Evolutionary conservation across 768 basidiomycete species (phyloP).

Genomic region (Cubamyces lactineus): DNA sequence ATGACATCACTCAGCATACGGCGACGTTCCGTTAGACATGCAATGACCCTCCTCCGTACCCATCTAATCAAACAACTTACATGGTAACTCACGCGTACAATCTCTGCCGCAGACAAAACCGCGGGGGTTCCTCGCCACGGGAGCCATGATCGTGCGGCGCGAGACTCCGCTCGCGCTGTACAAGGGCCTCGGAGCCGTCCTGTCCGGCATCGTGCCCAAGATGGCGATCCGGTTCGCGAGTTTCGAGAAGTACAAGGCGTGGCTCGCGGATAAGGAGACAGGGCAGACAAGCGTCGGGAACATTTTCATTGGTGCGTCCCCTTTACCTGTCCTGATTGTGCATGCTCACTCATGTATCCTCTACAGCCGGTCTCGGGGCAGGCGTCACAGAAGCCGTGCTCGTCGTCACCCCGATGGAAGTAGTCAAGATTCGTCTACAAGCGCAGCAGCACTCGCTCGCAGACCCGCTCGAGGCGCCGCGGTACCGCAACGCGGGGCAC

Average conservation of each 20-base stretch:
- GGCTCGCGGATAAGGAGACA: constrained; percentile 73
- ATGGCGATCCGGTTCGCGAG: constrained; percentile 99
- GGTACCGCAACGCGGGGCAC: constrained; percentile 96
- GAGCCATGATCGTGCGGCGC: constrained; percentile 79
- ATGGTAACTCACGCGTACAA: background rate
- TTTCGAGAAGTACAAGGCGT: constrained; percentile 92
- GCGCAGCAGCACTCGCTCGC: constrained; percentile 97
- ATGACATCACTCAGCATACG: too few relatives aligned
- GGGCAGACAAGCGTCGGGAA: constrained; percentile 78
- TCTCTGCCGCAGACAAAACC: constrained; percentile 71
- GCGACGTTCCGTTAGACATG: background rate
- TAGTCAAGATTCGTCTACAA: constrained; percentile 97
- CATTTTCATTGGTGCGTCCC: constrained; percentile 81
- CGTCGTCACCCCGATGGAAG: constrained; percentile 99
- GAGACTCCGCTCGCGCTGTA: constrained; percentile 96
- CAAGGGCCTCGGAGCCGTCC: constrained; percentile 96
- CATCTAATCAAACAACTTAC: background rate
- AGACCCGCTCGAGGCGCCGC: constrained; percentile 90
- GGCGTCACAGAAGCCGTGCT: constrained; percentile 94
- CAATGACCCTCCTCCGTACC: background rate
- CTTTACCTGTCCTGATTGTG: background rate
- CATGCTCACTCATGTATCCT: background rate
- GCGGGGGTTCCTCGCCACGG: constrained; percentile 91
- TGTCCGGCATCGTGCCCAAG: constrained; percentile 97
- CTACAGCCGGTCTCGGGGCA: constrained; percentile 86